phyloP scores from a whole-genome alignment of 306 rosid species.

The Elaeagnus macrophylla region DNA sequence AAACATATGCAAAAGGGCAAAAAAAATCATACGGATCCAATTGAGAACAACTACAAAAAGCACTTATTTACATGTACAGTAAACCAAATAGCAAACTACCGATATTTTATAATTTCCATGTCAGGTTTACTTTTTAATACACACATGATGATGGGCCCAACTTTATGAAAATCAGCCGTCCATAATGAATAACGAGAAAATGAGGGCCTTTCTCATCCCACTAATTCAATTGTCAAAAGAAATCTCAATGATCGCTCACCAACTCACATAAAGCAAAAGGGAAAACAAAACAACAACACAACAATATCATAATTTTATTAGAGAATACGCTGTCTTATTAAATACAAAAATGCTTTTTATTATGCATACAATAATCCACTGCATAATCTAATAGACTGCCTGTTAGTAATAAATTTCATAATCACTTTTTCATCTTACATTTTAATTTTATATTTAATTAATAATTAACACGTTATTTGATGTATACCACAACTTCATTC shows the following conservation, averaged over 20 bases:
- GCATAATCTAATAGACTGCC: too few species aligned
- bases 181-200: not conserved
- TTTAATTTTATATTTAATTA: too few species aligned
- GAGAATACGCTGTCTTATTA: too few species aligned
- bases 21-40: constrained; percentile 17
- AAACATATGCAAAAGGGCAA: not conserved
- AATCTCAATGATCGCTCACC: constrained; percentile 29
- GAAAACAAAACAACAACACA: constrained; percentile 1
- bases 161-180: constrained; percentile 16
- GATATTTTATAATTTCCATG: constrained; percentile 38
- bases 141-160: constrained; percentile 56
- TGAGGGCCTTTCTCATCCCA: constrained; percentile 15
- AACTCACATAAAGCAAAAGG: constrained; percentile 17
- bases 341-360: too few species aligned
- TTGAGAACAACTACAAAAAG: constrained; percentile 26
- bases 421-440: too few species aligned
- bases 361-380: too few species aligned
- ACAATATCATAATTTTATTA: too few species aligned
- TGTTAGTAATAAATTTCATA: too few species aligned
- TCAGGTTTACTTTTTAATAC: constrained; percentile 27
- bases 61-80: constrained; percentile 23
- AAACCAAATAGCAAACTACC: constrained; percentile 39
- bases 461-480: too few species aligned
- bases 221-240: constrained; percentile 15
- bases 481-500: too few species aligned